Conservation (phyloP, 2,329 filamentous ascomycete species). For the Fusarium subglutinans region DNA sequence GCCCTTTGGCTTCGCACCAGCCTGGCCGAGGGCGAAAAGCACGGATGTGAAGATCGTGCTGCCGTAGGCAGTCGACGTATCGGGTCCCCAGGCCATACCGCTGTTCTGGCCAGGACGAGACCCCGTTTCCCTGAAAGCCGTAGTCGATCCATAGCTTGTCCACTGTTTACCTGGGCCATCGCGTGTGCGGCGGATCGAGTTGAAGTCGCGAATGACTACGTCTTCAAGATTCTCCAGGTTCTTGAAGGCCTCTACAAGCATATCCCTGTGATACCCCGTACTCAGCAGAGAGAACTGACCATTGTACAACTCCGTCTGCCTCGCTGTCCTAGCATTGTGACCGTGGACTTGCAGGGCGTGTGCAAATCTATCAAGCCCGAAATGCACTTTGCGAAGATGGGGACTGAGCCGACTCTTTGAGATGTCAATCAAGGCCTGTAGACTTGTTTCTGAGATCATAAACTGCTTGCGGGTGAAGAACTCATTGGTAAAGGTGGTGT, state of each 20-base stretch:
- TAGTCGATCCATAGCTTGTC: conserved; percentile 64
- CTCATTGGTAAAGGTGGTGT: conserved; percentile 65
- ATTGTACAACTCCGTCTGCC: conserved; percentile 31
- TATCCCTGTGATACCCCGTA: conserved; percentile 59
- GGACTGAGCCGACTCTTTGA: conserved; percentile 56
- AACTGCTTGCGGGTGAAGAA: conserved; percentile 75
- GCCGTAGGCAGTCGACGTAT: conserved; percentile 33
- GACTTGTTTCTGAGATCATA: conserved; percentile 66
- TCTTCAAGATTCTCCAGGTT: conserved; percentile 64
- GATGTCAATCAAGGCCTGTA: conserved; percentile 63
- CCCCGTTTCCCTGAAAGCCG: conserved; percentile 50
- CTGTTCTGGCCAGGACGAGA: conserved; percentile 21
- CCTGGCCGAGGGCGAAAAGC: conserved; percentile 54
- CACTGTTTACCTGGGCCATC: conserved; percentile 57
- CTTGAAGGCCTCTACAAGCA: conserved; percentile 66
- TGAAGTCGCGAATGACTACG: conserved; percentile 68
- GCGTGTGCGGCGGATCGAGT: conserved; percentile 58
- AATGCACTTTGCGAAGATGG: conserved; percentile 50
- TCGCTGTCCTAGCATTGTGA: conserved; percentile 14
- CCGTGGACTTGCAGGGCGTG: background rate
- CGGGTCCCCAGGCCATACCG: background rate
- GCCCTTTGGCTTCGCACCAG: conserved; percentile 49
- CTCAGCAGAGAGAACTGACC: conserved; percentile 46
- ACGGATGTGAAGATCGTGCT: conserved; percentile 52
- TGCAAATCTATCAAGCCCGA: conserved; percentile 43